These are phyloP conservation scores for Aspergillus ustus DNA, from an alignment of 2,329 filamentous ascomycete species.

Conservation along the genomic window DNA sequence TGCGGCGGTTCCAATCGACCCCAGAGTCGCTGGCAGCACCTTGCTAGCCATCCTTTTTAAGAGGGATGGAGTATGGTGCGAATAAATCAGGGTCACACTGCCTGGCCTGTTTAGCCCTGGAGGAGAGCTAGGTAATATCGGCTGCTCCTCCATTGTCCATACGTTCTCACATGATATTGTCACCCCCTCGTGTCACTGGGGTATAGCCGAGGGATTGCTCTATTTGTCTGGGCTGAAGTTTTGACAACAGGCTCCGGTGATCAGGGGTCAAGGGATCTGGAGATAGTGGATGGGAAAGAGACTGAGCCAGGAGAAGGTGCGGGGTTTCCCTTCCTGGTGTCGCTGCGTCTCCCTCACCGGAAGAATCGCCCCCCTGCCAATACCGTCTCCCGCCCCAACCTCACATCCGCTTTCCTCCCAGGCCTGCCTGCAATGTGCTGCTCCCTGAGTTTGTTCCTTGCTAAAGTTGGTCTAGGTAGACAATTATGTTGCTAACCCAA, in stretches of 20 bases:
- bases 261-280: not conserved
- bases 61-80: not conserved
- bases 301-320: not conserved
- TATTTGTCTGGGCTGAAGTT: not conserved
- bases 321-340: not conserved
- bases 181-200: not conserved
- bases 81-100: not conserved
- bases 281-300: not conserved
- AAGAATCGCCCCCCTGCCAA: too few species aligned
- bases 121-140: not conserved
- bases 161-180: not conserved
- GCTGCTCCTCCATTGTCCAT: not conserved
- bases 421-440: not conserved
- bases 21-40: not conserved
- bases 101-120: not conserved
- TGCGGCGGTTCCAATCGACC: not conserved
- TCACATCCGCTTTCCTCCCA: not conserved
- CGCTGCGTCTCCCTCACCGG: not conserved
- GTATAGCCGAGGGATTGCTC: not conserved
- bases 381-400: too few species aligned
- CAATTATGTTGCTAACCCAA: constrained; percentile 4
- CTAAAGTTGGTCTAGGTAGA: not conserved
- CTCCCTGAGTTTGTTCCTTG: not conserved
- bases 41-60: not conserved
- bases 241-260: not conserved